Conservation (phyloP, 768 basidiomycete species). For the Hebeloma cylindrosporum region DNA sequence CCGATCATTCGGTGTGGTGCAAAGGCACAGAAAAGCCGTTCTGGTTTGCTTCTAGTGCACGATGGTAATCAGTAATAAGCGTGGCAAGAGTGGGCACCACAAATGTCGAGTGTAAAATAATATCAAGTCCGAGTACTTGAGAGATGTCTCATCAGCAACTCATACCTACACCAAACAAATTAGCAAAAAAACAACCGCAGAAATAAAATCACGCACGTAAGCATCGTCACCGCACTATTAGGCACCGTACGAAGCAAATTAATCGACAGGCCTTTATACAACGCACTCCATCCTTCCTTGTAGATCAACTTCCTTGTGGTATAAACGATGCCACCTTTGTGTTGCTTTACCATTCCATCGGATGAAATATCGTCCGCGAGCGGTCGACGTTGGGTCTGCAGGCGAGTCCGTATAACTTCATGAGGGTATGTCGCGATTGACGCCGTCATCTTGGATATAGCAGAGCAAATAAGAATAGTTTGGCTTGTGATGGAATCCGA, state of each 20-base stretch:
- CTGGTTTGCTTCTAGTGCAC: neutral
- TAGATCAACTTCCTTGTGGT: conserved; percentile 70
- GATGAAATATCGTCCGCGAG: conserved; percentile 59
- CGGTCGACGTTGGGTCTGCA: conserved; percentile 82
- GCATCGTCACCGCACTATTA: conserved; percentile 92
- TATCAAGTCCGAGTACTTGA: conserved; percentile 32
- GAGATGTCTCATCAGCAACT: conserved; percentile 55
- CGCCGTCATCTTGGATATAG: conserved; percentile 94
- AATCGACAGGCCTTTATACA: conserved; percentile 93
- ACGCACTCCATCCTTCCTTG: conserved; percentile 85
- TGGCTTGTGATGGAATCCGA: conserved; percentile 51
- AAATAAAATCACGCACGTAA: conserved; percentile 61
- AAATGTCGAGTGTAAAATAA: neutral
- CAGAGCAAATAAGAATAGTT: conserved; percentile 86
- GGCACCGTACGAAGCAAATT: conserved; percentile 95
- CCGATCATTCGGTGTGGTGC: too few species aligned
- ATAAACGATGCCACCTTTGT: conserved; percentile 67
- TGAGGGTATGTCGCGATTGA: conserved; percentile 96
- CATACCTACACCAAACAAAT: conserved; percentile 37
- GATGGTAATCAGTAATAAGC: neutral
- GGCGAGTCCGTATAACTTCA: conserved; percentile 96
- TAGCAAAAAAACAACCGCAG: neutral
- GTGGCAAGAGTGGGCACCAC: neutral
- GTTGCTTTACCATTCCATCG: conserved; percentile 58
- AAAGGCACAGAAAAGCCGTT: neutral